Percentiles rank a stretch among this genome's conserved stretches.
Evolutionary conservation across 192 early-diverging fungal genomes (phyloP).

Genomic region (Chytriomyces confervae): DNA sequence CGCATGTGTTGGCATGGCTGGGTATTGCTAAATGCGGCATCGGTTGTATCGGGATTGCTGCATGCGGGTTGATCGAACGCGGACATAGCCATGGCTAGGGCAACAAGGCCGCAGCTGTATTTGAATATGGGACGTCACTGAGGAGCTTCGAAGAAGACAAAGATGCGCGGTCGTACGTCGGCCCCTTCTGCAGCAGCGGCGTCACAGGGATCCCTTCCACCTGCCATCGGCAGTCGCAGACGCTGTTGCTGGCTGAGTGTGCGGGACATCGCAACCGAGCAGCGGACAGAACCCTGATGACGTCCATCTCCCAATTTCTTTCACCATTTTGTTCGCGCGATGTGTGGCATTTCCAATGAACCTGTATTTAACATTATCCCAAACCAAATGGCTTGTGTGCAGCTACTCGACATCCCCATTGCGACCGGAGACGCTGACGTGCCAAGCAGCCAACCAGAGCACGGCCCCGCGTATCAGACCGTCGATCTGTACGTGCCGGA

Average conservation of each 20-base stretch:
- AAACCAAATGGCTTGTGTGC: background rate
- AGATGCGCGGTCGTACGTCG: background rate
- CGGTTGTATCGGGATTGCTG: background rate
- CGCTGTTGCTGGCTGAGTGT: background rate
- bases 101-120: conserved; percentile 10
- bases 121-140: background rate
- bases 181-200: conserved; percentile 5
- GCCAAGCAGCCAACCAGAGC: conserved; percentile 1
- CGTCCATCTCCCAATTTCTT: background rate
- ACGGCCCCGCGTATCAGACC: conserved; percentile 10
- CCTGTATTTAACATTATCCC: too few relatives aligned
- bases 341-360: too few relatives aligned
- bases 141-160: background rate
- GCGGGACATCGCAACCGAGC: background rate
- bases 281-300: background rate
- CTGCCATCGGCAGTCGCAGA: background rate
- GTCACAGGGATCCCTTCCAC: background rate
- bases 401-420: background rate
- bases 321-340: too few relatives aligned
- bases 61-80: background rate
- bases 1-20: background rate
- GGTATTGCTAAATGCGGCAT: background rate
- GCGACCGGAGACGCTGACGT: background rate
- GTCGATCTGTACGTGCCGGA: conserved; percentile 19
- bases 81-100: conserved; percentile 1